Conservation (phyloP, 2,329 filamentous ascomycete species). For the Penicillium sp. region DNA sequence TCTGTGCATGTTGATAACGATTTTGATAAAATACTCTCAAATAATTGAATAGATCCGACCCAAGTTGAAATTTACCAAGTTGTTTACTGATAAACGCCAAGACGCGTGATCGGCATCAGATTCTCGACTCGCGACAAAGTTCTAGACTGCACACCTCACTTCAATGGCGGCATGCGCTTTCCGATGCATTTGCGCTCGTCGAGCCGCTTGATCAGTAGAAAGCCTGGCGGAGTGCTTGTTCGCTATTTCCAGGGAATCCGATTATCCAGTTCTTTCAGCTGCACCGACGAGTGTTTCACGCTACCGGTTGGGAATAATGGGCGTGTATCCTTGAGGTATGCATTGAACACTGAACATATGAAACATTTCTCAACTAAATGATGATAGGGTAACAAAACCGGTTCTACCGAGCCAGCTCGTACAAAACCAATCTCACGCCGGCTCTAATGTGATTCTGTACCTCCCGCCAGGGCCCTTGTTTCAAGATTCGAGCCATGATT, state of each 20-base stretch:
- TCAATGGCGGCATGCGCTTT: too few species aligned
- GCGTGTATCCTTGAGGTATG: constrained; percentile 24
- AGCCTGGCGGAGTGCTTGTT: neutral
- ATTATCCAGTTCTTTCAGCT: constrained; percentile 4
- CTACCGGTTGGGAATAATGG: constrained; percentile 30
- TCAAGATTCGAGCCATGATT: neutral
- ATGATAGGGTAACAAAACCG: constrained; percentile 21
- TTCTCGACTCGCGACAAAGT: too few species aligned
- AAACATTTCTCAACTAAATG: neutral
- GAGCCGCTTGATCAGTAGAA: neutral
- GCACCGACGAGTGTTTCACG: constrained; percentile 19
- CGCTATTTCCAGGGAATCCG: neutral
- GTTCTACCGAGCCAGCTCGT: neutral
- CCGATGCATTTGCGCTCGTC: too few species aligned
- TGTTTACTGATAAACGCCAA: too few species aligned
- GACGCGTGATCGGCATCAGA: neutral
- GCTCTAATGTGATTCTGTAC: constrained; percentile 33
- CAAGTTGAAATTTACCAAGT: neutral
- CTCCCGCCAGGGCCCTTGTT: constrained; percentile 36
- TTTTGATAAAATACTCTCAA: too few species aligned
- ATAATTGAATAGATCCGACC: neutral
- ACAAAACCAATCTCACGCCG: neutral
- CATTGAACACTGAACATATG: too few species aligned
- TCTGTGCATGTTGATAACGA: too few species aligned
- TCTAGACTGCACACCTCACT: too few species aligned